phyloP scores from a whole-genome alignment of 805 yeast genomes.

The Metschnikowia dekortorum region DNA sequence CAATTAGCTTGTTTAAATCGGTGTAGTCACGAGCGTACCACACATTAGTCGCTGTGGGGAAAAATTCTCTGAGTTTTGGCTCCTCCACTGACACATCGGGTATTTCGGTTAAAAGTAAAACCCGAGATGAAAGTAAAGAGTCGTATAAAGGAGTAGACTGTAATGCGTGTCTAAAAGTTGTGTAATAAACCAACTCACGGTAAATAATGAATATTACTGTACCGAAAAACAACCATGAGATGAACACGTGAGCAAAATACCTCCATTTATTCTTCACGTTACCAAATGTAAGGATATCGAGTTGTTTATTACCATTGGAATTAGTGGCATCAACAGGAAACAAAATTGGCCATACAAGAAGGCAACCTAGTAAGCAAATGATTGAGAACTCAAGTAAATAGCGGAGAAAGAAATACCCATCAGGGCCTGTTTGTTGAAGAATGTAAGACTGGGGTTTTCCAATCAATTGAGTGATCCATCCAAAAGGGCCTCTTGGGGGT shows the following conservation, averaged over 20 bases:
- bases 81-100: conserved; percentile 48
- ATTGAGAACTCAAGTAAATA: conserved; percentile 53
- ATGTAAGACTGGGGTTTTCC: conserved; percentile 55
- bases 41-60: conserved; percentile 57
- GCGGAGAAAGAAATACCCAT: conserved; percentile 73
- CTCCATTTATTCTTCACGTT: conserved; percentile 62
- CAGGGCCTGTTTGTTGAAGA: conserved; percentile 67
- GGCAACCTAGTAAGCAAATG: conserved; percentile 49
- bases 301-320: conserved; percentile 52
- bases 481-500: conserved; percentile 41
- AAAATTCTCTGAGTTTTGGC: conserved; percentile 48
- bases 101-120: conserved; percentile 68
- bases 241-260: conserved; percentile 68
- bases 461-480: conserved; percentile 53
- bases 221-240: conserved; percentile 73
- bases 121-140: conserved; percentile 63
- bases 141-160: conserved; percentile 73
- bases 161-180: conserved; percentile 65
- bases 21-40: conserved; percentile 63
- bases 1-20: conserved; percentile 50
- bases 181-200: conserved; percentile 69
- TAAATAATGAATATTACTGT: conserved; percentile 61
- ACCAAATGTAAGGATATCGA: conserved; percentile 60
- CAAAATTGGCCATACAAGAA: conserved; percentile 61
- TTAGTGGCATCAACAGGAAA: conserved; percentile 74